Base-by-base conservation (phyloP, 1,284 basidiomycete species). In the Gastroboletus turbinatus region DNA sequence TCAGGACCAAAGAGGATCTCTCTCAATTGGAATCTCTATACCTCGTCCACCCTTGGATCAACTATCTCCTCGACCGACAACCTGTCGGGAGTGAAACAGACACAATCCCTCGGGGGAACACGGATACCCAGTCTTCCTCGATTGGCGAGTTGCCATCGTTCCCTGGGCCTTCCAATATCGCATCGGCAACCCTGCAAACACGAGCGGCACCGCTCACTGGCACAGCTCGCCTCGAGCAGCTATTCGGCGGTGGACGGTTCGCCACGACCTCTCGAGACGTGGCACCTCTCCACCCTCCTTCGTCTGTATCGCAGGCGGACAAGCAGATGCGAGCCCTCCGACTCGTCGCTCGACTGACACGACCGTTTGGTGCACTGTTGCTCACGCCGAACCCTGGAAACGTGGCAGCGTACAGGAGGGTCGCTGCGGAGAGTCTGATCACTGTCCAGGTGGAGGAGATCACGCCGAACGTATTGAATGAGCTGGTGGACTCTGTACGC, bases 11-110 rank as follows among this genome's bases (percentile, higher is more conserved):
- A 5, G 50, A 49, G 7, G 25, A 53, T 25, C 1, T 25, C 23
- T 25, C 23, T 25, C 23, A 5, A 25, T 25, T 25, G 5, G 23
- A 25, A 4, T 14, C 21, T 45, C 35, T 61, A 2, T 36, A 36
- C 8, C 44, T 58, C 16, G 16, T 46, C 16, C 55, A 57, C n/a
- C 44, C 56, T 10, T 58, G 56, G 56, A 46, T 57, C 1, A 38
- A 53, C 21, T 53, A 43, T 33, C 55, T 59, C 3, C 52, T 44
- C 1, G 27, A 54, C 23, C 30, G 25, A 19, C 35, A 35, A 2
- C 29, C 38, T 38, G 29, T 30, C 3, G 10, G 23, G 17, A 27
- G 44, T 29, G 5, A 25, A 7, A 1, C 21, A 7, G 35, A 17
- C 25, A 13, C 9, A 14, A 11, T 23, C 2, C 5, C 21, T 3